These are phyloP conservation scores for Hortiboletus flavorubellus DNA, from an alignment of 768 basidiomycete species.

Conservation along the genomic window DNA sequence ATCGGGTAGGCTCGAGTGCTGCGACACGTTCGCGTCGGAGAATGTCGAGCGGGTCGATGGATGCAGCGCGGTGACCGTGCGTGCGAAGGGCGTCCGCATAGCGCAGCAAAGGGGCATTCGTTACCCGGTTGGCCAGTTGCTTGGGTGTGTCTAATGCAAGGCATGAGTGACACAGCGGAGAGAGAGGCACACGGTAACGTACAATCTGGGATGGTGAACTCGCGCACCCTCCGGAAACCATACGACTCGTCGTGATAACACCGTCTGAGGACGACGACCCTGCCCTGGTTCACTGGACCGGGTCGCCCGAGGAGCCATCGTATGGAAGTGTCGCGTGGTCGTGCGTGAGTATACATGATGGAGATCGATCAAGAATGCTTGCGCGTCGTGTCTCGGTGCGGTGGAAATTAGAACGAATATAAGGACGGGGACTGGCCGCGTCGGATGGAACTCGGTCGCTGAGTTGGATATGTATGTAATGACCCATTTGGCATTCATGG, in stretches of 20 bases:
- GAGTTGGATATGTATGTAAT: background rate
- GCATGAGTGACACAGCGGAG: background rate
- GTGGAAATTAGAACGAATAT: background rate
- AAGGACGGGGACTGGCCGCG: background rate
- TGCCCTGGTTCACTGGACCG: conserved; percentile 5
- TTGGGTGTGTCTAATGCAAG: conserved; percentile 50
- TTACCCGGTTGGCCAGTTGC: conserved; percentile 64
- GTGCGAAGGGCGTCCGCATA: conserved; percentile 88
- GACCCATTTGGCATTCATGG: too few species aligned
- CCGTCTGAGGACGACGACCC: conserved; percentile 26
- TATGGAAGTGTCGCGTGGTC: conserved; percentile 11
- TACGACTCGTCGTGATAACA: conserved; percentile 78
- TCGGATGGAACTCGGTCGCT: conserved; percentile 19
- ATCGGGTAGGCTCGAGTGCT: conserved; percentile 73
- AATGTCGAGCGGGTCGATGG: conserved; percentile 84
- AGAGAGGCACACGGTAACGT: conserved; percentile 25
- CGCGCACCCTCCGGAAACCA: conserved; percentile 64
- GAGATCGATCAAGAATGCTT: background rate
- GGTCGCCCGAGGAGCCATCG: conserved; percentile 10
- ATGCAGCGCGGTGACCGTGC: conserved; percentile 81
- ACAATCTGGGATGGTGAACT: conserved; percentile 73
- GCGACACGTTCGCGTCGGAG: conserved; percentile 79
- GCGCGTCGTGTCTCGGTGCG: background rate
- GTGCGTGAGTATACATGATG: conserved; percentile 18
- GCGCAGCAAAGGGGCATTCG: conserved; percentile 76